Base-by-base conservation (phyloP, 768 basidiomycete genomes). In the Podaxis sp. region DNA sequence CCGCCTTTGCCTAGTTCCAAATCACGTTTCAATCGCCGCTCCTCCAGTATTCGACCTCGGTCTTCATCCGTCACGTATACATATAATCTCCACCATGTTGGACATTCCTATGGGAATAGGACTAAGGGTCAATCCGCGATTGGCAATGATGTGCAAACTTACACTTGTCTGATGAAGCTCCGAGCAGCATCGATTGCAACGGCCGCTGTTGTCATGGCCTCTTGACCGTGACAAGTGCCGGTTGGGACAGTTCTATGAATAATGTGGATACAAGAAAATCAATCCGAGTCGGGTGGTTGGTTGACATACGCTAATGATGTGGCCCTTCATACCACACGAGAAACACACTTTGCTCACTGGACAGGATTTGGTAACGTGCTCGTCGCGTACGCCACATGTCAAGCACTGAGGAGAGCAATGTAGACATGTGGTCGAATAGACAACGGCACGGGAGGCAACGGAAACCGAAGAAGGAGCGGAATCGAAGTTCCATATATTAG, bases 281-380 rank as follows among this genome's bases (percentile, higher is more conserved):
- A 16, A 32, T 37, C n/a, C 3, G 27, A 36, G 37, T 36, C 11
- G 53, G 1, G 18, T 21, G 14, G 42, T 37, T 2, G 11, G 70
- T 37, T 2, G 11, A 71, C 81, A 52, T 64, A 90, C 91, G 59
- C 75, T 79, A 64, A 81, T 89, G 57, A 91, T 82, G 67, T 92
- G 91, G 1, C 91, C 91, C 69, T 89, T 90, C 89, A 91, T 90
- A 14, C 89, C 89, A 65, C 91, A 93, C 2, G 77, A 81, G 66
- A 84, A 93, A 67, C 91, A 93, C 0, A 82, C 85, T 71, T 92
- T 92, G 72, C 84, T 86, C 62, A 91, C 88, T 2, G 91, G 90
- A 72, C 91, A 93, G 54, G 84, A 84, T 42, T 86, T 79, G 16
- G 91, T 91, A 2, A 79, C 76, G 71, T 93, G 91, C 62, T 93